phyloP scores from a whole-genome alignment of 2,329 filamentous ascomycete genomes.

The Alternaria sp. region DNA sequence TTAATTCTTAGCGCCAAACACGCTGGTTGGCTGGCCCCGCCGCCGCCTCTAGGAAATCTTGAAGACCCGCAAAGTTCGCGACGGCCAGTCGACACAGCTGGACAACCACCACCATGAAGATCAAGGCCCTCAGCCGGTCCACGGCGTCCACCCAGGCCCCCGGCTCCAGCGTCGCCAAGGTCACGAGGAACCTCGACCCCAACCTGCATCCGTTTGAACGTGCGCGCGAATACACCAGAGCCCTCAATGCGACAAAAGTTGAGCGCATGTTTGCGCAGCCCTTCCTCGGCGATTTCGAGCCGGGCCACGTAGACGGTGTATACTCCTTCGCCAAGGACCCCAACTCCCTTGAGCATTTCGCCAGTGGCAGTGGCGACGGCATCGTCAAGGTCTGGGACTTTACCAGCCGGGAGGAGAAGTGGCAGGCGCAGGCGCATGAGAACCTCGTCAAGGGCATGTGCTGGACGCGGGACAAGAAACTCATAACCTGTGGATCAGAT shows the following conservation, averaged over 20 bases:
- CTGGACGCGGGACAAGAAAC: conserved; percentile 84
- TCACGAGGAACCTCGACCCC: conserved; percentile 77
- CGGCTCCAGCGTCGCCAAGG: conserved; percentile 69
- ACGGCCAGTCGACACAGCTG: conserved; percentile 10
- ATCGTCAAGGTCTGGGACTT: conserved; percentile 94
- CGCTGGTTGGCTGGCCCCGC: conserved; percentile 25
- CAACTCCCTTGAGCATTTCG: conserved; percentile 53
- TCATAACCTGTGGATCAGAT: conserved; percentile 87
- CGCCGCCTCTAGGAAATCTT: conserved; percentile 20
- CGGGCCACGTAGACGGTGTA: conserved; percentile 87
- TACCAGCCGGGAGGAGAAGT: conserved; percentile 73
- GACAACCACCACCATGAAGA: conserved; percentile 41
- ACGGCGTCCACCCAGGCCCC: conserved; percentile 69
- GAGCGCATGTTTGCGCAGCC: conserved; percentile 90
- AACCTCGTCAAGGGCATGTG: conserved; percentile 91
- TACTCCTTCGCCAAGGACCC: conserved; percentile 58
- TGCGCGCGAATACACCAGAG: conserved; percentile 81
- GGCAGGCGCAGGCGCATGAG: conserved; percentile 83
- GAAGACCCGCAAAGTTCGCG: conserved; percentile 24
- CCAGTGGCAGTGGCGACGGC: conserved; percentile 69
- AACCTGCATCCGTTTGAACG: conserved; percentile 89
- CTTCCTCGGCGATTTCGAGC: conserved; percentile 85
- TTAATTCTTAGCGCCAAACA: conserved; percentile 17
- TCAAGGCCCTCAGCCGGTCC: conserved; percentile 69
- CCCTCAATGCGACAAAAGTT: conserved; percentile 85